A percentile compares a stretch with the other conserved stretches of the same genome.
These are phyloP conservation scores for Myxozyma neglecta DNA, from an alignment of 805 yeast species.

Conservation along the genomic window DNA sequence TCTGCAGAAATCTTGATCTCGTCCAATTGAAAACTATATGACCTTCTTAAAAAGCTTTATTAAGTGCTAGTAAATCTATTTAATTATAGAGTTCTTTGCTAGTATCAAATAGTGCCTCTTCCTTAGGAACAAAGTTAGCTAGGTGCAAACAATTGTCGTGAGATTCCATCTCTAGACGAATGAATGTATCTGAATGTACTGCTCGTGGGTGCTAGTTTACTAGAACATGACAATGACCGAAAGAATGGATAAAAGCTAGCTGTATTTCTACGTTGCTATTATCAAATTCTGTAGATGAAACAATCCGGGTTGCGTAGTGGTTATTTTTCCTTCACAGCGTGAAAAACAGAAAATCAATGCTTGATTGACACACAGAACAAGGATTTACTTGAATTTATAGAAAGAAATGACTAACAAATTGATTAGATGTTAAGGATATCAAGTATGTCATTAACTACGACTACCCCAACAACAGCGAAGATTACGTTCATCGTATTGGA, in stretches of 20 bases:
- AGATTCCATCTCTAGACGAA: neutral
- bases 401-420: neutral
- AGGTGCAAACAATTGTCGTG: neutral
- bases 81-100: neutral
- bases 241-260: too few species aligned
- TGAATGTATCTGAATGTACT: neutral
- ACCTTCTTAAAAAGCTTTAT: conserved; percentile 2
- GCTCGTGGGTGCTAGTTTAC: neutral
- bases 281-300: too few species aligned
- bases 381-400: neutral
- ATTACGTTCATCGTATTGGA: conserved; percentile 97
- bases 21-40: conserved; percentile 4
- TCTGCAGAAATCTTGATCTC: conserved; percentile 2
- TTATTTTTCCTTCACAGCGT: too few species aligned
- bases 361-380: neutral
- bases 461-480: conserved; percentile 98
- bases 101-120: neutral
- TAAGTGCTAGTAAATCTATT: neutral
- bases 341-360: too few species aligned
- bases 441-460: conserved; percentile 90
- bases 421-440: conserved; percentile 93
- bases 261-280: too few species aligned
- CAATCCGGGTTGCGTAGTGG: too few species aligned
- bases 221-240: neutral
- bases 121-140: neutral